Base-by-base conservation (phyloP, 2,329 filamentous ascomycete species). In the Penicillium hordei region DNA sequence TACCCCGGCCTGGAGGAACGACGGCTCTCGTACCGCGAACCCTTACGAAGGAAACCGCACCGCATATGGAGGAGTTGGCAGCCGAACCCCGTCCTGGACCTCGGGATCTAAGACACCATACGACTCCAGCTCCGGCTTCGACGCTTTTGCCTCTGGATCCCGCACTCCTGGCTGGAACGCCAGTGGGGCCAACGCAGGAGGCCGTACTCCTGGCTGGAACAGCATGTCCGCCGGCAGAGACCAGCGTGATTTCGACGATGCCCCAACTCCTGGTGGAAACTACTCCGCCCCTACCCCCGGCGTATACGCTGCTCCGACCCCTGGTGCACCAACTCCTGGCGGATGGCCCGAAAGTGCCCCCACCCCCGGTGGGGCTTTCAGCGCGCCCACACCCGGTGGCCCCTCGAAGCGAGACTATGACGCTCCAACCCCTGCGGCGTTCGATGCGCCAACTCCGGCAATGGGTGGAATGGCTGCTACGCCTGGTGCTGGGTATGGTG, bases 51-150 rank as follows among this genome's bases (percentile, higher is more conserved):
- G 89, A 59, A 88, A 78, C 71, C 86, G 87, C 45, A 93, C 91
- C 17, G 86, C 90, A 1, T 95, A 96, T 67, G 91, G 91, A 54
- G 65, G 63, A 49, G 48, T 71, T 19, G 82, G 83, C 23, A 86
- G 87, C 31, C 85, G 89, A 52, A 92, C 89, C 1, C 89, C 89
- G 8, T 89, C 88, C 5, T 93, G 89, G 89, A 87, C 88, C 58
- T 89, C 91, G 2, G 89, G 89, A 52, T 86, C 88, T 53, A 88
- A 89, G 72, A 93, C 89, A 79, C 90, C 53, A 2, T 81, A 81
- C 60, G 89, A 88, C 55, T 84, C 86, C 51, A 81, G 82, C 21
- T 90, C 89, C 68, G 44, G 89, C 82, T 52, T 91, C 52, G 87
- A 89, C 58, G 79, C 83, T 33, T 90, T 89, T 79, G 85, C 80